Evolutionary conservation across 306 rosid species (phyloP).

Genomic region (Medicago truncatula): MtrunA17r5.0-ANR NC_053044.1:43706001-43706500

Average conservation of each 20-base stretch:
- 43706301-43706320: slow-evolving; percentile 76
- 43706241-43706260: slow-evolving; percentile 59
- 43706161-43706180: slow-evolving; percentile 40
- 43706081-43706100: slow-evolving; percentile 41
- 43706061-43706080: slow-evolving; percentile 34
- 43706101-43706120: slow-evolving; percentile 48
- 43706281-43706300: slow-evolving; percentile 86
- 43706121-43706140: slow-evolving; percentile 28
- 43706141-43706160: slow-evolving; percentile 55
- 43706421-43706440: slow-evolving; percentile 96
- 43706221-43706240: slow-evolving; percentile 58
- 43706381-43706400: slow-evolving; percentile 77
- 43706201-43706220: not conserved
- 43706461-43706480: not conserved
- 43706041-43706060: slow-evolving; percentile 37
- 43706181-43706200: slow-evolving; percentile 10
- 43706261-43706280: slow-evolving; percentile 70
- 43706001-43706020: slow-evolving; percentile 59
- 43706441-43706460: not conserved
- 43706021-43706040: slow-evolving; percentile 37
- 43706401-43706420: slow-evolving; percentile 70
- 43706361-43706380: slow-evolving; percentile 77
- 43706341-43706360: slow-evolving; percentile 59
- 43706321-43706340: slow-evolving; percentile 80
- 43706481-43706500: slow-evolving; percentile 19